A percentile compares a stretch with the other conserved stretches of the same genome.
Evolutionary conservation across 78 protist genomes (phyloP).

Genomic region (Dictyostelium brefeldianum): DNA sequence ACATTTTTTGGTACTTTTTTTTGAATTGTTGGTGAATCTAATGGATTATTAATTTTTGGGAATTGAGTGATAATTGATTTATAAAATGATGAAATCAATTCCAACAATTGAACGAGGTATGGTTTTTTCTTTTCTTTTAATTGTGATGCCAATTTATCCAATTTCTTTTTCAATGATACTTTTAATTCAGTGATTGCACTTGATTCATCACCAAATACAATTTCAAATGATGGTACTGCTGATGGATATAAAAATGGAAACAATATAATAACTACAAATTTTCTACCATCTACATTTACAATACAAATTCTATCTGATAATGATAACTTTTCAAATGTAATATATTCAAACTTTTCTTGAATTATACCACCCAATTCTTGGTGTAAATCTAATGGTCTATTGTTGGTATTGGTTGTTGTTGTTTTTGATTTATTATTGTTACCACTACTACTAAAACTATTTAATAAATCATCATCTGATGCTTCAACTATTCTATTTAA

Average conservation of each 20-base stretch:
- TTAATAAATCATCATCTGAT: background rate
- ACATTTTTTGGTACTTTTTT: conserved; percentile 16
- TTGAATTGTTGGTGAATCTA: background rate
- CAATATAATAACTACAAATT: conserved; percentile 36
- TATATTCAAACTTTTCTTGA: conserved; percentile 11
- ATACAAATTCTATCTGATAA: conserved; percentile 47
- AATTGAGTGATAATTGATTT: background rate
- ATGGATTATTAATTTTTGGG: background rate
- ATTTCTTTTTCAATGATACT: conserved; percentile 31
- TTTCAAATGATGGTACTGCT: conserved; percentile 66
- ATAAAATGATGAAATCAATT: conserved; percentile 13
- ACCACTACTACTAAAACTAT: background rate
- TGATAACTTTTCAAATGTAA: conserved; percentile 32
- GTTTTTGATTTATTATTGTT: background rate
- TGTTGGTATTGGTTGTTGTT: background rate
- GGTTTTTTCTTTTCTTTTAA: conserved; percentile 56
- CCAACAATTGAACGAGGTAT: conserved; percentile 15
- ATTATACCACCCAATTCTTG: conserved; percentile 30
- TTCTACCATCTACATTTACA: conserved; percentile 33
- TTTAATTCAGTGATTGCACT: conserved; percentile 11
- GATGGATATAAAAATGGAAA: conserved; percentile 70
- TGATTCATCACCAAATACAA: conserved; percentile 12
- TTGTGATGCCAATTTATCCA: conserved; percentile 21
- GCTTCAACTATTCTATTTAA: background rate
- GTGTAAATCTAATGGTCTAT: conserved; percentile 26